These are phyloP conservation scores for Colletotrichum melonis DNA, from an alignment of 2,329 filamentous ascomycete genomes.

Conservation along the genomic window DNA sequence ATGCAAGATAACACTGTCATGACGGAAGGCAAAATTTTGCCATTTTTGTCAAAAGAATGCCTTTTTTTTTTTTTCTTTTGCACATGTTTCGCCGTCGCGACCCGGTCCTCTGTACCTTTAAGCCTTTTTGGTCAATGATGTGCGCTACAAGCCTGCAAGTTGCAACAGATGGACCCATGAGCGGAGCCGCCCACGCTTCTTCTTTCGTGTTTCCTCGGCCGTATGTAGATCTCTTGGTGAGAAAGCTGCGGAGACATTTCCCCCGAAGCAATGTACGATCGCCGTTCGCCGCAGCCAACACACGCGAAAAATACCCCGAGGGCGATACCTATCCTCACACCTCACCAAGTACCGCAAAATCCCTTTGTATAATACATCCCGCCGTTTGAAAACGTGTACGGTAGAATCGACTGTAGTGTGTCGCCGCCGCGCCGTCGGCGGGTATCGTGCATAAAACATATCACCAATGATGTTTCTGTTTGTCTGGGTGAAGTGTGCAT, in stretches of 20 bases:
- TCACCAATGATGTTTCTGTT: constrained; percentile 3
- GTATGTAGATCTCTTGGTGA: constrained; percentile 16
- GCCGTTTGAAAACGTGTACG: not conserved
- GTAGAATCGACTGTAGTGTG: not conserved
- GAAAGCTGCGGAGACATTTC: constrained; percentile 5
- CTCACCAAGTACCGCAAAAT: not conserved
- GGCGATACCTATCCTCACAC: too few species aligned
- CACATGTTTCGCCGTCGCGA: not conserved
- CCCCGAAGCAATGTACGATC: constrained; percentile 19
- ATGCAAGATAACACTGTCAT: not conserved
- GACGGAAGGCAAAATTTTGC: too few species aligned
- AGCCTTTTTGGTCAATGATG: not conserved
- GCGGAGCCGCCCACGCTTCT: not conserved
- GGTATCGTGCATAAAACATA: constrained; percentile 4
- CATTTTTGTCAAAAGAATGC: too few species aligned
- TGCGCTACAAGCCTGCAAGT: not conserved
- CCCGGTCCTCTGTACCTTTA: not conserved
- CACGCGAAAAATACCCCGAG: constrained; percentile 8
- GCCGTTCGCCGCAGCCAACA: constrained; percentile 11
- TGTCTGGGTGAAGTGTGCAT: constrained; percentile 14
- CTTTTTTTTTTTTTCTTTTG: not conserved
- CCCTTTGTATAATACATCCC: not conserved
- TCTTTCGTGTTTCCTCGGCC: not conserved
- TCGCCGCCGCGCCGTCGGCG: not conserved
- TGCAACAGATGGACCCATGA: not conserved